A percentile compares a stretch with the other conserved stretches of the same genome.
Evolutionary conservation across 2,329 filamentous ascomycete genomes (phyloP).

Genomic region (Coniella lustricola): DNA sequence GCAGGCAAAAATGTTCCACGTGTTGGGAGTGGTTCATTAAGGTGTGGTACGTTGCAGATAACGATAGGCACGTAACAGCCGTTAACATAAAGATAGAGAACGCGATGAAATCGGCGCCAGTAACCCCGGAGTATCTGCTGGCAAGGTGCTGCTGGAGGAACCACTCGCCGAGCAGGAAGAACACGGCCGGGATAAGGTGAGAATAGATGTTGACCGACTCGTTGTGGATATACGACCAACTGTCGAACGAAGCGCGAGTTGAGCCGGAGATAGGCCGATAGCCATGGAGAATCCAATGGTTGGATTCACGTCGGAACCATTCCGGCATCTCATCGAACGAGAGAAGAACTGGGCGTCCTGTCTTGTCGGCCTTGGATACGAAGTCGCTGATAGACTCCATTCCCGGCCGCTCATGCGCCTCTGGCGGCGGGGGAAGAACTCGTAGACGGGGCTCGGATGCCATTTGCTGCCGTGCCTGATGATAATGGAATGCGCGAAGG

Average conservation of each 20-base stretch:
- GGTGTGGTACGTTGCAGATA: constrained; percentile 21
- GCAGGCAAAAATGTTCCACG: constrained; percentile 19
- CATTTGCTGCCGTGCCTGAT: no score
- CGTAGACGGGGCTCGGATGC: no score
- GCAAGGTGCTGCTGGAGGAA: constrained; percentile 18
- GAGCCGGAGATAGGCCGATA: constrained; percentile 37
- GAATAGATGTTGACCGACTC: constrained; percentile 28
- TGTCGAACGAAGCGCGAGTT: constrained; percentile 28
- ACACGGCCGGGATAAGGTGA: constrained; percentile 35
- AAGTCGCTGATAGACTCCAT: no score
- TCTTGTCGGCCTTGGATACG: no score
- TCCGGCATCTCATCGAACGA: constrained; percentile 19
- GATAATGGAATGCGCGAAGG: no score
- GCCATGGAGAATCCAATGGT: constrained; percentile 28
- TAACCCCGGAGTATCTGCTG: constrained; percentile 17
- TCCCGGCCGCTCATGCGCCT: no score
- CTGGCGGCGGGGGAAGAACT: no score
- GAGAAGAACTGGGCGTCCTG: constrained; percentile 15
- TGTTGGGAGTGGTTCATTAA: constrained; percentile 20
- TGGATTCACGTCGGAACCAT: constrained; percentile 19
- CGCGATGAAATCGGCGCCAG: constrained; percentile 16
- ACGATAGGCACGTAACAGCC: constrained; percentile 17
- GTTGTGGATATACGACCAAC: constrained; percentile 32
- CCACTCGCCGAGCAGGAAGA: constrained; percentile 27
- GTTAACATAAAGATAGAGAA: constrained; percentile 20